A percentile compares a stretch with the other conserved stretches of the same genome.
Conservation (phyloP, 2,329 filamentous ascomycete species). For the Pseudogymnoascus sp. region DNA sequence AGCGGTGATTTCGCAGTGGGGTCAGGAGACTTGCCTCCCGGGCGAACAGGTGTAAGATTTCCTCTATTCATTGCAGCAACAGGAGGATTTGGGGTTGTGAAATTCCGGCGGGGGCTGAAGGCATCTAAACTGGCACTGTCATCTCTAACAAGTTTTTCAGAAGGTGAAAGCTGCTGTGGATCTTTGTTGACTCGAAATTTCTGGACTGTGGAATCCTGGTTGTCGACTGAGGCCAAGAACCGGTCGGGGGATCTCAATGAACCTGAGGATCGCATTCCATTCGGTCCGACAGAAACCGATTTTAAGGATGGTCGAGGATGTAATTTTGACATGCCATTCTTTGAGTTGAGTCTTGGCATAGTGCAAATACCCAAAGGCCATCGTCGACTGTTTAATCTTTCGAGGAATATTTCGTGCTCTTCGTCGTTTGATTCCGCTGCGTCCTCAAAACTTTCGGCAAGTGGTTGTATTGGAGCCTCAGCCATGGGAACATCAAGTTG, state of each 20-base stretch:
- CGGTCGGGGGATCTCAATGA: conserved; percentile 40
- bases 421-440: neutral
- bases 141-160: conserved; percentile 38
- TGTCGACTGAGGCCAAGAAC: conserved; percentile 36
- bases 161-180: conserved; percentile 34
- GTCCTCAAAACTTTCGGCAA: neutral
- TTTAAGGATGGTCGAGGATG: conserved; percentile 18
- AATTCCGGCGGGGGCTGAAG: conserved; percentile 36
- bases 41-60: neutral
- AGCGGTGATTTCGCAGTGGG: conserved; percentile 2
- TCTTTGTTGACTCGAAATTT: conserved; percentile 45
- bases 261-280: conserved; percentile 11
- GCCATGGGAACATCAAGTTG: neutral
- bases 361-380: conserved; percentile 5
- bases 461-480: neutral
- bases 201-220: conserved; percentile 31
- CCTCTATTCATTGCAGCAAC: neutral
- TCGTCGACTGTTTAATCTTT: neutral
- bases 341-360: conserved; percentile 7
- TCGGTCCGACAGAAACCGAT: conserved; percentile 14
- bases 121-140: conserved; percentile 39
- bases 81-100: conserved; percentile 18
- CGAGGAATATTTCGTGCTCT: neutral
- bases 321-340: conserved; percentile 13
- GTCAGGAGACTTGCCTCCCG: conserved; percentile 14